Base-by-base conservation (phyloP, 2,329 filamentous ascomycete genomes). In the Fulvia fulva region DNA sequence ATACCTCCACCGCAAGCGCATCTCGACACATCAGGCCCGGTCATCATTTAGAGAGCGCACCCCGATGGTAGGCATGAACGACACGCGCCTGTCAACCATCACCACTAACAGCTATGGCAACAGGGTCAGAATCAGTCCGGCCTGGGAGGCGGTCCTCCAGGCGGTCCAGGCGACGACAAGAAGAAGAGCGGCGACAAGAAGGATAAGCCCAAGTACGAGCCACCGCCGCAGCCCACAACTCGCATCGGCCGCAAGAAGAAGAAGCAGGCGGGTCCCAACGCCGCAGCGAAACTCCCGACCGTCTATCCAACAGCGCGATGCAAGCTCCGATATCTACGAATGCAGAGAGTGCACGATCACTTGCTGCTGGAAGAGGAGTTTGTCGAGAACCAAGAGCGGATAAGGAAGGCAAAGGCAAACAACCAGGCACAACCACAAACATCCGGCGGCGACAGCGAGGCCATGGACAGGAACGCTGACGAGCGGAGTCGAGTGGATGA, bases 131-230 rank as follows among this genome's bases (percentile, higher is more conserved):
- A 88, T 68, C 88, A 95, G 76, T 96, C 92, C 75, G 90, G 90
- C 73, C 88, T 95, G 80, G 91, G 90, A 70, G 82, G 68, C 26
- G n/a, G n/a, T n/a, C 46, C 46, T 57, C 63, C 68, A 46, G 70
- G 83, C 64, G 87, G 86, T 57, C 81, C 80, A 61, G 86, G 70
- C 52, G 70, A 69, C 44, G 88, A 88, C 65, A 88, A 88, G 80
- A 92, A 95, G 72, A 96, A 97, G 84, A 97, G 97, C 85, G 93
- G 78, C 54, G 67, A 68, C 59, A 81, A 81, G 93, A 97, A 99
- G 84, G 93, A 99, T 64, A 99, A 99, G 87, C 94, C 94, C 74
- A 97, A 96, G 89, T 99, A 99, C 82, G 94, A 99, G 78, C 94
- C 94, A 65, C 94, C 94, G 68, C 94, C 94, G 76, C 88, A 93